These are phyloP conservation scores for Echeveria elegans DNA, from an alignment of 164 flowering plant genomes.

Conservation along the genomic window DNA sequence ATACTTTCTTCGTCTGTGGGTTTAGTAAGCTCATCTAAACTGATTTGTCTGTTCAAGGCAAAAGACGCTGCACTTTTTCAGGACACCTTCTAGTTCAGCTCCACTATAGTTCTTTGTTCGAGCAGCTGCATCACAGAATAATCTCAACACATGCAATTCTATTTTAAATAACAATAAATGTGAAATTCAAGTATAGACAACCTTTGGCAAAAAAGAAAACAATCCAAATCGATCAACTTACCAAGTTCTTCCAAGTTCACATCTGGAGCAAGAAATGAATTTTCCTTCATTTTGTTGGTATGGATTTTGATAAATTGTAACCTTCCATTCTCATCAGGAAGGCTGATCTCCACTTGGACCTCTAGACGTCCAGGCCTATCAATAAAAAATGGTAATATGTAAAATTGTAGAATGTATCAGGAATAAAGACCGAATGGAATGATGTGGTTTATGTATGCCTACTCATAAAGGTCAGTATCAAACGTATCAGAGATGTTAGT, in stretches of 20 bases:
- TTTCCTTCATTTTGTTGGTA: slow-evolving; percentile 61
- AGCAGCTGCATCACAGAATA: slow-evolving; percentile 56
- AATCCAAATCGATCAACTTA: slow-evolving; percentile 14
- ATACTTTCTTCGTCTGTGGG: slow-evolving; percentile 90
- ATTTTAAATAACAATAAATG: neutral
- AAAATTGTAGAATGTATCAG: no score
- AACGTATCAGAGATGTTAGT: neutral
- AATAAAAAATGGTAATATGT: slow-evolving; percentile 8
- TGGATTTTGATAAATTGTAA: slow-evolving; percentile 91
- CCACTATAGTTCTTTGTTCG: slow-evolving; percentile 97
- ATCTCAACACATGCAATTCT: neutral
- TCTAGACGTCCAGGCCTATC: slow-evolving; percentile 64
- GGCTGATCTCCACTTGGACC: slow-evolving; percentile 96
- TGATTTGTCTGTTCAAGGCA: slow-evolving; percentile 86
- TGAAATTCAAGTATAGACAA: no score
- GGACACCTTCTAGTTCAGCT: slow-evolving; percentile 99
- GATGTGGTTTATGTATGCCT: neutral
- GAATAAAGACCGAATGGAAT: no score
- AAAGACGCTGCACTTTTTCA: slow-evolving; percentile 95
- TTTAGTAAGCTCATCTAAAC: slow-evolving; percentile 88
- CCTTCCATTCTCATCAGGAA: slow-evolving; percentile 96
- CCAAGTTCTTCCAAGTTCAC: slow-evolving; percentile 85
- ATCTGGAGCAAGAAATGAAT: slow-evolving; percentile 58
- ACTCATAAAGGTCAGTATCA: neutral
- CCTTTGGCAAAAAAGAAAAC: neutral